These are phyloP conservation scores for Zalaria sp. DNA, from an alignment of 2,329 filamentous ascomycete genomes.

Conservation along the genomic window DNA sequence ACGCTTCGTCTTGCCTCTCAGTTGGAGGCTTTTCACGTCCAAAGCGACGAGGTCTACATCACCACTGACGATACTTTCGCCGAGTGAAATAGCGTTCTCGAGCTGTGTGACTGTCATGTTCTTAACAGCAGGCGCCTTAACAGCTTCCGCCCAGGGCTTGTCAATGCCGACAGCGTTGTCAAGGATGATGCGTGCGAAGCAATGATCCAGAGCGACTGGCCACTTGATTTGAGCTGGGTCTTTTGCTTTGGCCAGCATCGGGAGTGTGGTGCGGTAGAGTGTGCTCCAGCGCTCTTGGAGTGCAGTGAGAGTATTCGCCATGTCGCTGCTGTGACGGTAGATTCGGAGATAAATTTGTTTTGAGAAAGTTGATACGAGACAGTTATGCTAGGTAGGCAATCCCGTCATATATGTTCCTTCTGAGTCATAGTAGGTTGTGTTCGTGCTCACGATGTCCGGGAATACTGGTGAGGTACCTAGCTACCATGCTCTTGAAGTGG, in stretches of 20 bases:
- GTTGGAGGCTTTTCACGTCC: constrained; percentile 24
- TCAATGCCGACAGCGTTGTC: constrained; percentile 26
- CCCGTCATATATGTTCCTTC: too few relatives aligned
- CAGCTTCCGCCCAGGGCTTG: constrained; percentile 26
- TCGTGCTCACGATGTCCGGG: too few relatives aligned
- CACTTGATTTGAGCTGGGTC: constrained; percentile 20
- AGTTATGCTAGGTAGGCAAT: too few relatives aligned
- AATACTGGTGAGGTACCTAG: too few relatives aligned
- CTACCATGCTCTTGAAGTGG: too few relatives aligned
- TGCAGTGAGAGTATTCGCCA: too few relatives aligned
- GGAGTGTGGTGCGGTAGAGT: neutral
- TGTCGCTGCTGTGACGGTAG: too few relatives aligned
- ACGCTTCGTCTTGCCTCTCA: constrained; percentile 19
- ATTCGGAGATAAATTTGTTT: too few relatives aligned
- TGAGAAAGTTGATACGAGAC: too few relatives aligned
- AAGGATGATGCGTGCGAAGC: constrained; percentile 31
- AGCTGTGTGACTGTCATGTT: constrained; percentile 28
- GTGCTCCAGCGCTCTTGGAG: neutral
- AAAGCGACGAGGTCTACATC: constrained; percentile 23
- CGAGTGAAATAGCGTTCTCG: constrained; percentile 22
- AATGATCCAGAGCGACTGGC: constrained; percentile 30
- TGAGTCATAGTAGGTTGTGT: too few relatives aligned
- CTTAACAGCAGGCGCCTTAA: constrained; percentile 27
- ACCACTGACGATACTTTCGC: constrained; percentile 22
- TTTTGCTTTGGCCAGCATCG: neutral